These are phyloP conservation scores for Juglanconis oblonga DNA, from an alignment of 2,329 filamentous ascomycete genomes.

Conservation along the genomic window DNA sequence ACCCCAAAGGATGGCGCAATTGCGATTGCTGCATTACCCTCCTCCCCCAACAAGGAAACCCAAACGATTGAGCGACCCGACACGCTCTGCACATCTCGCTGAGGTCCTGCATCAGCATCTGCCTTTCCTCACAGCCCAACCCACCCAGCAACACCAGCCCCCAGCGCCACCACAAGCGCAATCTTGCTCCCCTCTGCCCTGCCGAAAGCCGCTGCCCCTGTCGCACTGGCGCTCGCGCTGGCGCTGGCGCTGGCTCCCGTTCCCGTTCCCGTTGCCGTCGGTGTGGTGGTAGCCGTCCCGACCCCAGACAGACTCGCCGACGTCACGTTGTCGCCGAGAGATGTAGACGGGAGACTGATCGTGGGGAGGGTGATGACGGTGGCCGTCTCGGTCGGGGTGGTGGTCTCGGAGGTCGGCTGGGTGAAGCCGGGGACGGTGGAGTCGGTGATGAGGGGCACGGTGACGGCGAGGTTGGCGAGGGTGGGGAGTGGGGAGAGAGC, in stretches of 20 bases:
- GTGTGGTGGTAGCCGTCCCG: neutral
- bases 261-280: neutral
- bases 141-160: slow-evolving; percentile 11
- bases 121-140: neutral
- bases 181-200: neutral
- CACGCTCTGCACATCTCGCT: neutral
- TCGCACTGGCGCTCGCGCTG: neutral
- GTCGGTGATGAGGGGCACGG: neutral
- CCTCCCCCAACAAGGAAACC: no score
- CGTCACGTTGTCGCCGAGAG: neutral
- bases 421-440: neutral
- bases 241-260: neutral
- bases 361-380: neutral
- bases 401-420: neutral
- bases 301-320: neutral
- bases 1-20: no score
- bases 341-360: neutral
- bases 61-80: no score
- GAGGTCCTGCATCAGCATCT: neutral
- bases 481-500: neutral
- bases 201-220: neutral
- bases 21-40: no score
- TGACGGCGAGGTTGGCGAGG: neutral
- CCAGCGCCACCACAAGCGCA: slow-evolving; percentile 15
- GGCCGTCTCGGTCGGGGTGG: neutral